Percentiles rank a stretch among this genome's conserved stretches.
phyloP scores from a whole-genome alignment of 2,329 filamentous ascomycete species.

The Colletotrichum sp. region DNA sequence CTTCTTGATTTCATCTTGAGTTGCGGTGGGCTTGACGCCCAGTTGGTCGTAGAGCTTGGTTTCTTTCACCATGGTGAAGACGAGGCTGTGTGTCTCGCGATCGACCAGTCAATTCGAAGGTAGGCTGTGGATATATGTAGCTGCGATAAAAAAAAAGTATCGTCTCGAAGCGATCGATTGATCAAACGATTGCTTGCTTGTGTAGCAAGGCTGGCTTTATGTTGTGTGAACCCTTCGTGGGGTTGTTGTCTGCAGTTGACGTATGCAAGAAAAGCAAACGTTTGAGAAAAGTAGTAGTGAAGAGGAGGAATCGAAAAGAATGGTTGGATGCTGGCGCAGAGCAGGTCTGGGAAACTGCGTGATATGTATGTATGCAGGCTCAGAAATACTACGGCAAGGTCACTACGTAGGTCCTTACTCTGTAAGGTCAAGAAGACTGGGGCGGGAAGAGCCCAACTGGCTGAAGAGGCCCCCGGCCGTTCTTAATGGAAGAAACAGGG shows the following conservation, averaged over 20 bases:
- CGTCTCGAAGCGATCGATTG: neutral
- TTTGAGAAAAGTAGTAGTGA: neutral
- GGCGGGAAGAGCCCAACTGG: neutral
- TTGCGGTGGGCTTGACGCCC: slow-evolving; percentile 76
- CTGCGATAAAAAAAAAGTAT: neutral
- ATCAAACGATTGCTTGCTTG: neutral
- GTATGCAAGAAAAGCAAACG: slow-evolving; percentile 13
- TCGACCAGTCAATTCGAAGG: neutral
- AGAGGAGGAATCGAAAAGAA: slow-evolving; percentile 4
- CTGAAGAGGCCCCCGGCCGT: neutral
- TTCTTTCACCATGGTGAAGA: slow-evolving; percentile 82
- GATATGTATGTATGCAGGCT: slow-evolving; percentile 20
- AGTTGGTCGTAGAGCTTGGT: slow-evolving; percentile 94
- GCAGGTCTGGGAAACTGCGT: neutral
- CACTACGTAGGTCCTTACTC: slow-evolving; percentile 4
- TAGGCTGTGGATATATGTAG: neutral
- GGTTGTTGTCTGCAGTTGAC: neutral
- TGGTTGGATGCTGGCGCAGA: slow-evolving; percentile 2
- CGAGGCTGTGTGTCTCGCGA: neutral
- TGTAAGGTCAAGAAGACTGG: neutral
- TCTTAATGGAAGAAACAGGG: slow-evolving; percentile 18
- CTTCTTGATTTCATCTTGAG: slow-evolving; percentile 97
- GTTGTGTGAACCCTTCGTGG: slow-evolving; percentile 1
- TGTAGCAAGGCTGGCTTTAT: neutral
- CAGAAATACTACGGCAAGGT: neutral